Evolutionary conservation across 2,329 filamentous ascomycete genomes (phyloP), one percentile per base, ranked within the genome.

Genomic region (Ceratocystis papillata): DNA sequence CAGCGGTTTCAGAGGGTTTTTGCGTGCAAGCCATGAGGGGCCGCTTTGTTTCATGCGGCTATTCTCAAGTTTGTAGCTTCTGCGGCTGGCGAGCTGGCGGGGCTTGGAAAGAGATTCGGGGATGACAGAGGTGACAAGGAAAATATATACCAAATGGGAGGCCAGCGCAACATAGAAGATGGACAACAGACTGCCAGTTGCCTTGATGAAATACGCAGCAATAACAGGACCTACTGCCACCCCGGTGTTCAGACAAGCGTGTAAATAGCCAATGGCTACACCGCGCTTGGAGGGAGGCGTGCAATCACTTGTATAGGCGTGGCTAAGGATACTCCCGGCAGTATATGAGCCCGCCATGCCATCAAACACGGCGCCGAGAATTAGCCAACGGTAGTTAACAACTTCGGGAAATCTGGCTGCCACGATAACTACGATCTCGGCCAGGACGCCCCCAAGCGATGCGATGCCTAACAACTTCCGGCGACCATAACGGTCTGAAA

Each of bases 231-330:
- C 94, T 41, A 93, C 76, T 0, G 94, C 93, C 59, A 97, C 84
- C n/a, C 94, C 94, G 1, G 83, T 81, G 74, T 96, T 97, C 7
- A 99, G 79, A 70, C 87, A 91, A 10, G 90, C 91, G 71, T 97
- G 90, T 71, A 97, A 87, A 73, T 92, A 93, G 5, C 90, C 92
- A 74, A 97, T 94, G 3, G 86, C 84, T 6, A 96, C 88, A 68
- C 87, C 89, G 22, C 94, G 85, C 72, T 84, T 84, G 37, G 88
- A 87, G 0, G 91, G 89, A 3, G 88, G 79, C 0, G 91, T 93
- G 75, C 90, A 96, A 75, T 99, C 94, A 50, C 90, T 87, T 12
- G 89, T 87, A 75, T 97, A 99, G 0, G 93, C 90, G 74, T 95
- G 87, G 25, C 85, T 86, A 67, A 96, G 78, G 22, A 87, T 78